Conservation (phyloP, 495 filamentous ascomycete species). For the Sordaria brevicollis region DNA sequence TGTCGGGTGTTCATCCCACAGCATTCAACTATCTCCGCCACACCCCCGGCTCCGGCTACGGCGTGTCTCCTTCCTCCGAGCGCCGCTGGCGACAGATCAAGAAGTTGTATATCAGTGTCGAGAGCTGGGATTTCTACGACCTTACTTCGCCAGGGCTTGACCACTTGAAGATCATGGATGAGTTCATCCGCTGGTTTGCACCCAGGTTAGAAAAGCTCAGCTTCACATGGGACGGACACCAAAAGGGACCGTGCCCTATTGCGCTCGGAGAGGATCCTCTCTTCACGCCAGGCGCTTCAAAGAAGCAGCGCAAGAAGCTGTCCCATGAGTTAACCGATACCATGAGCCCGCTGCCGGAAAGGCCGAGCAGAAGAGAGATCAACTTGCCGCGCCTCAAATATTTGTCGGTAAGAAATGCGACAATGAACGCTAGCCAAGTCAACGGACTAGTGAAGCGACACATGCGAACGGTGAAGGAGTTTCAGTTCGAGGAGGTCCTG, state of each 20-base stretch:
- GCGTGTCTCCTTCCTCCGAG: slow-evolving; percentile 49
- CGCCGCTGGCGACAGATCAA: slow-evolving; percentile 63
- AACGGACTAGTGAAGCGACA: slow-evolving; percentile 50
- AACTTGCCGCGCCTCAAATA: slow-evolving; percentile 48
- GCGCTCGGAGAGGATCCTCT: slow-evolving; percentile 52
- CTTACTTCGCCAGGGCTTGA: slow-evolving; percentile 42
- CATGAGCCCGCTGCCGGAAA: slow-evolving; percentile 38
- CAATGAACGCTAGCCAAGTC: slow-evolving; percentile 58
- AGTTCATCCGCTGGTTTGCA: slow-evolving; percentile 57
- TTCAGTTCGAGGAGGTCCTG: slow-evolving; percentile 60
- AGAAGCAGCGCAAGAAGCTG: slow-evolving; percentile 34
- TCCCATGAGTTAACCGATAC: slow-evolving; percentile 44
- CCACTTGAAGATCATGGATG: slow-evolving; percentile 65
- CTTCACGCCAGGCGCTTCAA: slow-evolving; percentile 36
- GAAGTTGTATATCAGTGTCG: slow-evolving; percentile 57
- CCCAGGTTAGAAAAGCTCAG: slow-evolving; percentile 48
- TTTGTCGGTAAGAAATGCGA: slow-evolving; percentile 56
- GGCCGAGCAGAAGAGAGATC: slow-evolving; percentile 36
- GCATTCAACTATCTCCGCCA: slow-evolving; percentile 61
- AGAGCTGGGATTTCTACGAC: slow-evolving; percentile 48
- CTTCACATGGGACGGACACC: slow-evolving; percentile 58
- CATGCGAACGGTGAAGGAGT: slow-evolving; percentile 51
- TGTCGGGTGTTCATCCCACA: slow-evolving; percentile 57
- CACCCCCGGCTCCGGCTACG: slow-evolving; percentile 45
- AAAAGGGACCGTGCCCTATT: slow-evolving; percentile 55